Conservation (phyloP, 1,139 yeast species). For the Nadsonia starkeyi-henricii region DNA sequence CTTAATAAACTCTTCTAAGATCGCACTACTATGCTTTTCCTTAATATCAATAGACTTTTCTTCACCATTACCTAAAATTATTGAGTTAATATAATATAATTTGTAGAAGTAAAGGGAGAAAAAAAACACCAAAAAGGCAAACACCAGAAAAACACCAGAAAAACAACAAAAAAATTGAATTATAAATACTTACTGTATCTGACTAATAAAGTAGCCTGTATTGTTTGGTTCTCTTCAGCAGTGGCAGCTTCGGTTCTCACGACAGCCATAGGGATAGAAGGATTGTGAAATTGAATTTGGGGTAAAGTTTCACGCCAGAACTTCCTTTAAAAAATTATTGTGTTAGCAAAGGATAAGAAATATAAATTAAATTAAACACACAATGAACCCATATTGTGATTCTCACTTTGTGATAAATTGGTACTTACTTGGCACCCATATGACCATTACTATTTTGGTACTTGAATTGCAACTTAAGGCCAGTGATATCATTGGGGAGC, state of each 20-base stretch:
- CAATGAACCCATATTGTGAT: no score
- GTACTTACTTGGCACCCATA: neutral
- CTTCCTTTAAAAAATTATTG: slow-evolving; percentile 4
- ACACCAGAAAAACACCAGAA: no score
- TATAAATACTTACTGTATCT: neutral
- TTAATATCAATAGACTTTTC: neutral
- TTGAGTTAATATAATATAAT: no score
- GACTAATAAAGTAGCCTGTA: neutral
- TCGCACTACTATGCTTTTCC: neutral
- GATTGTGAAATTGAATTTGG: slow-evolving; percentile 6
- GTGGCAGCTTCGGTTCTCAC: slow-evolving; percentile 5
- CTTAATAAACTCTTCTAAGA: neutral
- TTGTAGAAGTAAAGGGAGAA: no score
- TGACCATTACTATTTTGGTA: slow-evolving; percentile 1
- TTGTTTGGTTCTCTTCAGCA: neutral
- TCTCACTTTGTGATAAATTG: no score
- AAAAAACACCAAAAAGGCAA: no score
- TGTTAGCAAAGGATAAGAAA: slow-evolving; percentile 1
- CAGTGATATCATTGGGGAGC: slow-evolving; percentile 3
- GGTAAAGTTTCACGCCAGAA: slow-evolving; percentile 6
- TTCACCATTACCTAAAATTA: neutral
- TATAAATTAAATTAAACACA: no score
- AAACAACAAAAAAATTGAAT: no score
- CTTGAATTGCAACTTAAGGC: slow-evolving; percentile 5
- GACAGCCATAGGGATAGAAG: slow-evolving; percentile 4